phyloP scores from a whole-genome alignment of 495 filamentous ascomycete species.

The Chaetomium cochliodes region DNA sequence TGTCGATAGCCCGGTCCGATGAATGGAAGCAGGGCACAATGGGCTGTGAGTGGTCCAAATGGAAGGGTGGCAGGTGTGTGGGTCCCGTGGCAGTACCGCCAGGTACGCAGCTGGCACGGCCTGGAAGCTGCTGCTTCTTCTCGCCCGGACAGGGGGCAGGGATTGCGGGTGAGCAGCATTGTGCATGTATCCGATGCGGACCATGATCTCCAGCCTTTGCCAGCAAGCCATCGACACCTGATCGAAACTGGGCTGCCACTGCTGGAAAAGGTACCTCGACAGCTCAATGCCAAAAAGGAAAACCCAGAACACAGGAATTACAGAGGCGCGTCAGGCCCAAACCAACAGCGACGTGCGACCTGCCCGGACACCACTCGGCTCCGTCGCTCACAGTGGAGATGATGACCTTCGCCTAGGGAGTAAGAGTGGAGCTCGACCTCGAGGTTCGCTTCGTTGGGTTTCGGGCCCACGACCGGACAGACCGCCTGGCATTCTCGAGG shows the following conservation, averaged over 20 bases:
- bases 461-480: conserved; percentile 2
- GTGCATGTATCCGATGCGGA: conserved; percentile 23
- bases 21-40: conserved; percentile 9
- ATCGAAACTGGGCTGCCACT: not conserved
- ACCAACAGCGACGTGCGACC: not conserved
- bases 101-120: conserved; percentile 28
- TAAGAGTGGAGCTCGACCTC: conserved; percentile 13
- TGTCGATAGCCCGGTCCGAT: conserved; percentile 21
- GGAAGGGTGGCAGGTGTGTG: conserved; percentile 13
- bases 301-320: too few species aligned
- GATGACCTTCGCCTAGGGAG: conserved; percentile 11
- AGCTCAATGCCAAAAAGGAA: not conserved
- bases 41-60: conserved; percentile 21
- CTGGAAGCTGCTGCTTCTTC: conserved; percentile 23
- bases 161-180: conserved; percentile 47
- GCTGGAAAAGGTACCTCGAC: not conserved
- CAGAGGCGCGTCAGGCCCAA: not conserved
- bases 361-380: not conserved
- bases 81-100: conserved; percentile 24
- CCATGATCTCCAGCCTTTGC: conserved; percentile 17
- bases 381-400: not conserved
- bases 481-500: not conserved
- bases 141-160: conserved; percentile 39
- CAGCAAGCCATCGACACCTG: conserved; percentile 7
- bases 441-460: conserved; percentile 13